These are phyloP conservation scores for Rubroboletus pulcherrimus DNA, from an alignment of 768 basidiomycete species.

Conservation along the genomic window DNA sequence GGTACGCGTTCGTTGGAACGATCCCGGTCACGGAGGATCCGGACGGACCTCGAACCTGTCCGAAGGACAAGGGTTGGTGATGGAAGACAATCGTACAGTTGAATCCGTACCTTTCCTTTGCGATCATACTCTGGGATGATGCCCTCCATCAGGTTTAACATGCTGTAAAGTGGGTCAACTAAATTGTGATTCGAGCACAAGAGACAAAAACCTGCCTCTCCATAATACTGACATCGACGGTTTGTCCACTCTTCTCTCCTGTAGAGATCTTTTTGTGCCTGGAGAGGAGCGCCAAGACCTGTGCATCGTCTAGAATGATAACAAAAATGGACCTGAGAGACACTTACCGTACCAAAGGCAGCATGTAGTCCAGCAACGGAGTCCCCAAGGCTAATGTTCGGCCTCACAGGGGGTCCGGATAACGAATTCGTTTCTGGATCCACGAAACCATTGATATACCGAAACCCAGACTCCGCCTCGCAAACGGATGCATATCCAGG, in stretches of 20 bases:
- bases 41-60: slow-evolving; percentile 63
- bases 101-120: slow-evolving; percentile 51
- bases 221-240: slow-evolving; percentile 73
- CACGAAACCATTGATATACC: slow-evolving; percentile 66
- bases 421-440: slow-evolving; percentile 51
- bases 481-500: slow-evolving; percentile 75
- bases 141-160: slow-evolving; percentile 76
- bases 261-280: slow-evolving; percentile 33
- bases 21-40: slow-evolving; percentile 74
- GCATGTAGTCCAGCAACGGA: slow-evolving; percentile 70
- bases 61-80: neutral
- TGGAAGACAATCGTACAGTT: neutral
- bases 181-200: neutral
- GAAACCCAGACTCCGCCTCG: slow-evolving; percentile 72
- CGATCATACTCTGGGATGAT: slow-evolving; percentile 74
- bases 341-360: slow-evolving; percentile 63
- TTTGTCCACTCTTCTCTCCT: slow-evolving; percentile 40
- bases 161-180: slow-evolving; percentile 35
- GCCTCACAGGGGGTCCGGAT: slow-evolving; percentile 61
- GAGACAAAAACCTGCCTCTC: slow-evolving; percentile 45
- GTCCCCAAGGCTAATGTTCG: slow-evolving; percentile 71
- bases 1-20: slow-evolving; percentile 73
- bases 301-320: neutral
- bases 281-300: slow-evolving; percentile 62
- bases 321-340: neutral